Evolutionary conservation across 2,329 filamentous ascomycete genomes (phyloP).

Genomic region (Ophiostoma sp.): DNA sequence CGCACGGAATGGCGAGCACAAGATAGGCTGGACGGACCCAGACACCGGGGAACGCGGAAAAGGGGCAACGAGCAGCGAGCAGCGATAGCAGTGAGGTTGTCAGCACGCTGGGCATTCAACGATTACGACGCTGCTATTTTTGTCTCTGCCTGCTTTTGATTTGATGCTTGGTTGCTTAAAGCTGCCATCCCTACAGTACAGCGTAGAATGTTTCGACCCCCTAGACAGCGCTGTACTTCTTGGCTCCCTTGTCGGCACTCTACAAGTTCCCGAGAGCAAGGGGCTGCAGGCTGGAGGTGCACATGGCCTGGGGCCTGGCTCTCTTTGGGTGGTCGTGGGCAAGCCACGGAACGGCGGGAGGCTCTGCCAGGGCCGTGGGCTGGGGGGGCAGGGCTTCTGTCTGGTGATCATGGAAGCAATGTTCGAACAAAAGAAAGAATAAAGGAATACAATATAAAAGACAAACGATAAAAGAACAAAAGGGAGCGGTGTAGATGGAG

Average conservation of each 20-base stretch:
- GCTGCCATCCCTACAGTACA: too few species aligned
- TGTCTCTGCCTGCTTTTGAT: background rate
- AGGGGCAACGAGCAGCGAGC: background rate
- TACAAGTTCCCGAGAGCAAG: background rate
- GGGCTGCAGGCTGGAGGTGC: background rate
- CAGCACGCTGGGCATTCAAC: background rate
- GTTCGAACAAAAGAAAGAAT: background rate
- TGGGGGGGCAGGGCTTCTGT: background rate
- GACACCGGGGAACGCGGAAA: background rate
- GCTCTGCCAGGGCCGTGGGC: background rate
- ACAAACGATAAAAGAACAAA: background rate
- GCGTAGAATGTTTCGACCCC: background rate
- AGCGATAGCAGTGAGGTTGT: background rate
- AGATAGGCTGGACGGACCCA: background rate
- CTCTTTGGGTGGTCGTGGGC: background rate
- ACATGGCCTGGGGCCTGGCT: conserved; percentile 1
- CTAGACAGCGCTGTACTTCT: background rate
- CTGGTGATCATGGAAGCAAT: background rate
- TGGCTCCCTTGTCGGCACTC: background rate
- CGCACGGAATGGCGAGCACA: background rate
- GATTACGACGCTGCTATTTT: conserved; percentile 5
- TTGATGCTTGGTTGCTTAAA: background rate
- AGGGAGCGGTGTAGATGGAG: conserved; percentile 1
- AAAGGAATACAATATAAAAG: background rate
- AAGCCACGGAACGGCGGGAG: background rate